These are phyloP conservation scores for Maudiozyma serrabonitensis DNA, from an alignment of 805 yeast genomes.

Conservation along the genomic window DNA sequence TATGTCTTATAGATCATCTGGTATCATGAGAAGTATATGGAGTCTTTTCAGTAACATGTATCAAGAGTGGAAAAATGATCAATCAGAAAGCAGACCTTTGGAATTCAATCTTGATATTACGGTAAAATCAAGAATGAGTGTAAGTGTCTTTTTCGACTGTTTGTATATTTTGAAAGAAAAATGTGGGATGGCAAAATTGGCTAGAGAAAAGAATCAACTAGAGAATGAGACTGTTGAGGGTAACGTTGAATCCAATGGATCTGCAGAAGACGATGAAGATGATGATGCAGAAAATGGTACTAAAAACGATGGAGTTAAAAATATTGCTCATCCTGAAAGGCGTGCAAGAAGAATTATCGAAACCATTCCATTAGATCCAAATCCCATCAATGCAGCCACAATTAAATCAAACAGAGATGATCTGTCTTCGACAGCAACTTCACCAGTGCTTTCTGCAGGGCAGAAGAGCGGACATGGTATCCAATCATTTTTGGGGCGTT, in stretches of 20 bases:
- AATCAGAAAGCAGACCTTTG: conserved; percentile 1
- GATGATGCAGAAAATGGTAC: conserved; percentile 16
- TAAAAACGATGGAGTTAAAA: conserved; percentile 32
- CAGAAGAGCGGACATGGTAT: neutral
- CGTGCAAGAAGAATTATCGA: conserved; percentile 66
- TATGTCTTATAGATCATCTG: conserved; percentile 84
- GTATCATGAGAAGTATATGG: conserved; percentile 93
- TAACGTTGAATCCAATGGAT: conserved; percentile 14
- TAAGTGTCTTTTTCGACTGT: conserved; percentile 86
- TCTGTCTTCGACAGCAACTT: neutral
- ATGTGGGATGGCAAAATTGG: conserved; percentile 73
- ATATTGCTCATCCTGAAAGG: conserved; percentile 52
- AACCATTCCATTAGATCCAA: conserved; percentile 77
- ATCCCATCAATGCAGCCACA: conserved; percentile 43
- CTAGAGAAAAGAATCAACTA: conserved; percentile 20
- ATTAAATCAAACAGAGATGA: conserved; percentile 5
- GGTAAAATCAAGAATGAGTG: conserved; percentile 80
- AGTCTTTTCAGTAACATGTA: conserved; percentile 63
- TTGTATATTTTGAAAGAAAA: conserved; percentile 75
- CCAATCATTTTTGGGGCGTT: neutral
- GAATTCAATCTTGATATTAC: conserved; percentile 38
- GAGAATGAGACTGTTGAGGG: neutral
- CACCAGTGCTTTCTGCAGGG: neutral
- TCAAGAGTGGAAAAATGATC: conserved; percentile 36
- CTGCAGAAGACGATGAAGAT: conserved; percentile 28